Conservation (phyloP, 306 rosid species). For the Pterocarpus santalinus region DNA sequence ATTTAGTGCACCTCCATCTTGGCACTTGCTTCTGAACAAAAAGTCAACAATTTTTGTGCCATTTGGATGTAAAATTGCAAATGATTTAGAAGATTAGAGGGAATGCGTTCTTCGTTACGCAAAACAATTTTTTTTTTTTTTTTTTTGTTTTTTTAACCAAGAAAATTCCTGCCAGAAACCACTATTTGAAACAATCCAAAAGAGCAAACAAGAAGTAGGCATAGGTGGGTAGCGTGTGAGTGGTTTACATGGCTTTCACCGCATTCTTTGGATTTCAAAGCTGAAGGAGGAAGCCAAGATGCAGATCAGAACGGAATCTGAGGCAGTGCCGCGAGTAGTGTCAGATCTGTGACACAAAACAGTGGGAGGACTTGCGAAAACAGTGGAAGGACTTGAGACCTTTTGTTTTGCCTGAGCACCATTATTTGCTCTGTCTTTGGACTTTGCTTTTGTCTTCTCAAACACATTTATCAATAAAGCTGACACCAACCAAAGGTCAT, state of each 20-base stretch:
- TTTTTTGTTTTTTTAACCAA: neutral
- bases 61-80: neutral
- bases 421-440: conserved; percentile 44
- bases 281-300: neutral
- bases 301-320: conserved; percentile 51
- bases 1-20: neutral
- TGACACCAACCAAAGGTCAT: conserved; percentile 44
- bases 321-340: conserved; percentile 43
- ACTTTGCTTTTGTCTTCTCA: conserved; percentile 60
- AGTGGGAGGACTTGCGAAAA: neutral
- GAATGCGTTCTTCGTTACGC: neutral
- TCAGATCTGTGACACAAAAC: conserved; percentile 45
- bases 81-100: conserved; percentile 9
- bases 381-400: conserved; percentile 31
- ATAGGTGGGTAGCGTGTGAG: neutral
- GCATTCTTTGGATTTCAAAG: conserved; percentile 28
- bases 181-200: neutral
- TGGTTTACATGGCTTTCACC: conserved; percentile 40
- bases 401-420: conserved; percentile 25
- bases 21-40: neutral
- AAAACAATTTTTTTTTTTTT: neutral
- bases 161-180: conserved; percentile 1
- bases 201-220: conserved; percentile 24
- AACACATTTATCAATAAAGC: conserved; percentile 57
- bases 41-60: neutral